Conservation (phyloP, 768 basidiomycete species). For the Panellus pusillus region DNA sequence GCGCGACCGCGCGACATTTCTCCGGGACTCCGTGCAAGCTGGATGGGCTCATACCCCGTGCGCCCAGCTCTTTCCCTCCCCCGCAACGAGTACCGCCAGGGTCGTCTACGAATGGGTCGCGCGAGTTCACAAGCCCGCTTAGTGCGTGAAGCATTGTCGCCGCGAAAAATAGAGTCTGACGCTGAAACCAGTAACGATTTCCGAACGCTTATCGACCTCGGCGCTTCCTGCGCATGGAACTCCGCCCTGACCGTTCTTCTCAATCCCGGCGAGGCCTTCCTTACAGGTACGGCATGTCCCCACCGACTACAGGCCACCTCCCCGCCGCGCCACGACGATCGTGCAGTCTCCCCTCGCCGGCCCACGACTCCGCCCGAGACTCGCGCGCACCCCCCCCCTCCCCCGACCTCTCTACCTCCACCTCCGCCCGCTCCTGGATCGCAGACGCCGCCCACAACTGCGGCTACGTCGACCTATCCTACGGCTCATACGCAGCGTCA, state of each 20-base stretch:
- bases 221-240: slow-evolving; percentile 50
- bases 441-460: slow-evolving; percentile 6
- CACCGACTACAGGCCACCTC: too few relatives aligned
- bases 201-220: slow-evolving; percentile 45
- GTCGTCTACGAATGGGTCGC: slow-evolving; percentile 47
- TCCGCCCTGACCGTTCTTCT: slow-evolving; percentile 10
- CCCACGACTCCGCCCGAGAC: too few relatives aligned
- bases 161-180: not conserved
- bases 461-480: slow-evolving; percentile 6
- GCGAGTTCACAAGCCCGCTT: slow-evolving; percentile 44
- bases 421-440: slow-evolving; percentile 2
- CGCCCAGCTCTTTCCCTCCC: too few relatives aligned
- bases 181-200: slow-evolving; percentile 35
- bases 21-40: too few relatives aligned
- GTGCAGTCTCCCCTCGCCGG: too few relatives aligned
- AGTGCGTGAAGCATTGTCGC: slow-evolving; percentile 19
- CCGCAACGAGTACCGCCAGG: too few relatives aligned
- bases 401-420: too few relatives aligned
- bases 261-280: slow-evolving; percentile 5
- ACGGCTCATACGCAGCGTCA: slow-evolving; percentile 4
- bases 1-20: too few relatives aligned
- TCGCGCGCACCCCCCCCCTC: too few relatives aligned
- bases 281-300: slow-evolving; percentile 16
- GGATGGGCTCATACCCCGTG: too few relatives aligned
- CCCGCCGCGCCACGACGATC: too few relatives aligned